Base-by-base conservation (phyloP, 1,139 yeast species). In the Pichia sp. region DNA sequence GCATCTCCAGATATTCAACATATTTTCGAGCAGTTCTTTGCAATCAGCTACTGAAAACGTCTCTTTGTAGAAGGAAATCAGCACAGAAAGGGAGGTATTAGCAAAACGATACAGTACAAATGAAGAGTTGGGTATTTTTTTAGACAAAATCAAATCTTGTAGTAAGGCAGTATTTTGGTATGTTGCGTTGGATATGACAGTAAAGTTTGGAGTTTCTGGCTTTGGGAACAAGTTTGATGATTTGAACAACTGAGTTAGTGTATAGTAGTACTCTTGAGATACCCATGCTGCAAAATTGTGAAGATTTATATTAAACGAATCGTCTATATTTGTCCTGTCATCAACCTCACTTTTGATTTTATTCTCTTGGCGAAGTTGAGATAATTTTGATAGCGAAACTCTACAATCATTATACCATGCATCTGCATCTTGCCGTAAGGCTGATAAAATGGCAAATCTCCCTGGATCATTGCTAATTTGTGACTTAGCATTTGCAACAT, bases 211-310 rank as follows among this genome's bases (percentile, higher is more conserved):
- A 8, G 42, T 38, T 40, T 54, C 54, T 4, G 58, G 58, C 10
- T 67, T 66, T 1, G 82, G 80, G 13, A 73, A 69, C 47, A 78
- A 64, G 45, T 73, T 73, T 4, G 81, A 78, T 2, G 83, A 82
- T 49, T 78, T 69, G 60, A 77, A 79, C 13, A 78, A 60, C 53
- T 74, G 59, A 55, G 74, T 71, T 42, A 76, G 68, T 50, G 77
- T 61, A 49, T 77, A 78, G 49, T 78, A 73, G 56, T 78, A 77
- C 52, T 78, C 68, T 61, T 77, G 74, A 2, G 74, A 70, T 50
- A 75, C 69, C 82, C 82, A 78, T 7, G 75, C 72, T 31, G 58
- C 58, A 42, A 56, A 52, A 34, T 31, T 44, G 44, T 56, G 74
- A 71, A 56, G 45, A n/a, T 45, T 43, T 11, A 44, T 7, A 19